These are phyloP conservation scores for Magnusiomyces ingens DNA, from an alignment of 1,139 yeast species.

Conservation along the genomic window DNA sequence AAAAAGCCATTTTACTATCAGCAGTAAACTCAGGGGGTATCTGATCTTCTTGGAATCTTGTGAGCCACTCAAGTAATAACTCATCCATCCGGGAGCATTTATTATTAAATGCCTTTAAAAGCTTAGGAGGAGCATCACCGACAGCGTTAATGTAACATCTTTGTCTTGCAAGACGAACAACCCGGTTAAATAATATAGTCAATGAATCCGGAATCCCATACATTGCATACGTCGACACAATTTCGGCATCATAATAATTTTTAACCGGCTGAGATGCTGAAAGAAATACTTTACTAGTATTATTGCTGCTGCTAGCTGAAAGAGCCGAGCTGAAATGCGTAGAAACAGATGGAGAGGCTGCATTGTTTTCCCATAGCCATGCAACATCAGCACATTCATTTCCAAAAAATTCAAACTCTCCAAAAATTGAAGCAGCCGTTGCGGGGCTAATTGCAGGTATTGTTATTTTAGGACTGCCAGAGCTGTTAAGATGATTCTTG, in stretches of 20 bases:
- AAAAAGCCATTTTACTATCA: constrained; percentile 53
- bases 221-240: constrained; percentile 70
- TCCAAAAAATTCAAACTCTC: too few relatives aligned
- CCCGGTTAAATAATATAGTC: constrained; percentile 50
- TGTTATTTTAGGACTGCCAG: not conserved
- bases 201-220: constrained; percentile 82
- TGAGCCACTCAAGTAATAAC: not conserved
- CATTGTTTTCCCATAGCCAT: too few relatives aligned
- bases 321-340: too few relatives aligned
- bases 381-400: too few relatives aligned
- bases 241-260: constrained; percentile 27
- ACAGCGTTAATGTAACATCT: constrained; percentile 43
- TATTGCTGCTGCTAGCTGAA: too few relatives aligned
- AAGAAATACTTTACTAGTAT: too few relatives aligned
- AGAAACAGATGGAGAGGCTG: too few relatives aligned
- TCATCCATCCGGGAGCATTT: not conserved
- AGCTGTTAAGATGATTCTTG: constrained; percentile 1
- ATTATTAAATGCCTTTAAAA: not conserved
- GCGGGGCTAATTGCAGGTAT: not conserved
- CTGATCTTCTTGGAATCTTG: constrained; percentile 17
- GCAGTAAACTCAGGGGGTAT: constrained; percentile 25
- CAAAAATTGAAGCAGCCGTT: not conserved
- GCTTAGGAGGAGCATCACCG: not conserved
- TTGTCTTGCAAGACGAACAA: constrained; percentile 48
- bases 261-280: constrained; percentile 14